Percentiles rank a stretch among this genome's conserved stretches.
Evolutionary conservation across 768 basidiomycete species (phyloP).

Genomic region (Kwoniella dejecticola): DNA sequence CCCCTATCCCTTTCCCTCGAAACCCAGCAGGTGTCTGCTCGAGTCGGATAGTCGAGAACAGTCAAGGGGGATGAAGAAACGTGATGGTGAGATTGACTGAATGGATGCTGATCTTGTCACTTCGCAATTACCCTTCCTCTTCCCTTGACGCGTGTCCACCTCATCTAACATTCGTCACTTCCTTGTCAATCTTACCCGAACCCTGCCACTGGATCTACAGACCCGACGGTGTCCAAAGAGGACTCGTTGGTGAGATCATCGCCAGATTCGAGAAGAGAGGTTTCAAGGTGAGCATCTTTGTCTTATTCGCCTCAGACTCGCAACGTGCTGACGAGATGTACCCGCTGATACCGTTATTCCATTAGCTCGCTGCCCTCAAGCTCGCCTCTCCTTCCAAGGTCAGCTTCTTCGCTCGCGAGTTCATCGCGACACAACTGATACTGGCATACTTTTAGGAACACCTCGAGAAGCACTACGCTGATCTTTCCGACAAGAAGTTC

Average conservation of each 20-base stretch:
- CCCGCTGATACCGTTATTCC: too few species aligned
- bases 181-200: neutral
- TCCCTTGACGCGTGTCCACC: too few species aligned
- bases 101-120: too few species aligned
- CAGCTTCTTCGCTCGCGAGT: neutral
- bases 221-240: slow-evolving; percentile 99
- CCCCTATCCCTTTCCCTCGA: neutral
- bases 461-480: slow-evolving; percentile 96
- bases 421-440: neutral
- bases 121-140: too few species aligned
- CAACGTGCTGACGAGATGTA: neutral
- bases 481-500: slow-evolving; percentile 91
- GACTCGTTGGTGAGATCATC: slow-evolving; percentile 92
- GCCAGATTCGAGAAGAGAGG: slow-evolving; percentile 95
- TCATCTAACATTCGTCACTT: neutral
- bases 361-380: slow-evolving; percentile 82
- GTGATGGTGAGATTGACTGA: too few species aligned
- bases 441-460: slow-evolving; percentile 60
- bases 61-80: too few species aligned
- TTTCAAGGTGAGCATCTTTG: slow-evolving; percentile 64
- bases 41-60: neutral
- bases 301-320: neutral
- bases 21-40: neutral
- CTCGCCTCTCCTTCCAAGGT: slow-evolving; percentile 71
- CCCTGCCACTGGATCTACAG: slow-evolving; percentile 55